phyloP scores from a whole-genome alignment of 345 rosid genomes.

The Tarenaya hassleriana region DNA sequence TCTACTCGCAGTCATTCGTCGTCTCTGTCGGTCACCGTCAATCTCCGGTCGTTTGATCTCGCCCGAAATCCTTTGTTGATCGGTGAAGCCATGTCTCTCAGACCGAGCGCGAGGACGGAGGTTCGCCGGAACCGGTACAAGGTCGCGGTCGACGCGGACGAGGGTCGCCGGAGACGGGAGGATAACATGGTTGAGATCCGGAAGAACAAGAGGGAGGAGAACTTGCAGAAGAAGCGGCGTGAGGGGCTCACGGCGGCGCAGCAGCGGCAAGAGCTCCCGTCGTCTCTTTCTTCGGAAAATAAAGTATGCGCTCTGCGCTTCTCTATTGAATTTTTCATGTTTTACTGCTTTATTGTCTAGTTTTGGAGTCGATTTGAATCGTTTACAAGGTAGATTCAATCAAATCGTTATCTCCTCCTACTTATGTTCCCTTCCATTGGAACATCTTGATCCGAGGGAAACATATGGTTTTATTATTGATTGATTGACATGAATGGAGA shows the following conservation, averaged over 20 bases:
- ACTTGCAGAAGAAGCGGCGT: constrained; percentile 73
- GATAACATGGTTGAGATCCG: constrained; percentile 88
- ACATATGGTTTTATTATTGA: neutral
- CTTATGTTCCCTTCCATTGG: too few relatives aligned
- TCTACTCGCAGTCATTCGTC: too few relatives aligned
- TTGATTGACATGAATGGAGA: neutral
- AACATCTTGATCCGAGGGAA: too few relatives aligned
- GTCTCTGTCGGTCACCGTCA: constrained; percentile 4
- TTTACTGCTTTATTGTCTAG: neutral
- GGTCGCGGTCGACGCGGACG: constrained; percentile 64
- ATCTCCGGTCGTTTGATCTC: constrained; percentile 12
- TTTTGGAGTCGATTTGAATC: neutral
- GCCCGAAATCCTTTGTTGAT: neutral
- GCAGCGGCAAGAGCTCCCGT: constrained; percentile 27
- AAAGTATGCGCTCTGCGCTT: constrained; percentile 12
- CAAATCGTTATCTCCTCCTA: neutral
- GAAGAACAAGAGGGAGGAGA: constrained; percentile 73
- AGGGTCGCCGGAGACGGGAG: constrained; percentile 73
- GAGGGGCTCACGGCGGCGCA: constrained; percentile 44
- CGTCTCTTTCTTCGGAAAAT: constrained; percentile 23
- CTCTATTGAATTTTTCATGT: too few relatives aligned
- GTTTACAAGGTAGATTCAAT: neutral
- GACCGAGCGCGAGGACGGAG: constrained; percentile 62
- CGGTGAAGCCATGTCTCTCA: constrained; percentile 42
- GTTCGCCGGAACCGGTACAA: constrained; percentile 58